Base-by-base conservation (phyloP, 345 rosid species). In the Lumnitzera racemosa region DNA sequence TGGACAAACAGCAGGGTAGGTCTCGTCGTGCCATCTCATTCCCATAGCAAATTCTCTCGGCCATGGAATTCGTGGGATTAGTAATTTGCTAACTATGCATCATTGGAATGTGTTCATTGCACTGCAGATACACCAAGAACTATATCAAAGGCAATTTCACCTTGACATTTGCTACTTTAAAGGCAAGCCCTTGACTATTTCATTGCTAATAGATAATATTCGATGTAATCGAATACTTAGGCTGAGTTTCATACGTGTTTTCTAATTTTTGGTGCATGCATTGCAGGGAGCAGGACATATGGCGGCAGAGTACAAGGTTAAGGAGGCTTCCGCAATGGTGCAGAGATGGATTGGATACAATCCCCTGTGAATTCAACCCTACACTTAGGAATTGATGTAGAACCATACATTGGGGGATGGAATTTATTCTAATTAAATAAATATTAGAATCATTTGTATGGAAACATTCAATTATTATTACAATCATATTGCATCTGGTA, bases 1-100 rank as follows among this genome's bases (percentile, higher is more conserved):
- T 43, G 67, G 56, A 16, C 76, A 72, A 55, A 54, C 54, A 14
- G 72, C 72, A 16, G 76, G 76, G 76, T 70, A 27, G 31, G 4
- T 5, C 31, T 27, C 31, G 5, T 27, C 5, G 47, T 4, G 62
- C 16, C 24, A 16, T 15, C 13, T 16, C 55, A 24, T 13, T 1
- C 25, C 23, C 15, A 52, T 24, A 16, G 12, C 15, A 17, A 8
- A 16, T 15, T 11, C 43, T 13, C 25, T 27, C 20, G 20, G 20
- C 20, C 20, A 20, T 20, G 20, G 20, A 20, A 20, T 27, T 5
- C 31, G 31, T 5, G 31, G 31, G 31, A 27, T 27, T 2, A 27
- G 31, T 5, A 27, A 27, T 5, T 27, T 27, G 31, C 31, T 27
- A 3, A 27, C 5, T 3, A 27, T 27, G 4, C 31, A 5, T 5